Evolutionary conservation across 352 stramenopile species (phyloP).

Genomic region (Pythium rhizo-oryzae): DNA sequence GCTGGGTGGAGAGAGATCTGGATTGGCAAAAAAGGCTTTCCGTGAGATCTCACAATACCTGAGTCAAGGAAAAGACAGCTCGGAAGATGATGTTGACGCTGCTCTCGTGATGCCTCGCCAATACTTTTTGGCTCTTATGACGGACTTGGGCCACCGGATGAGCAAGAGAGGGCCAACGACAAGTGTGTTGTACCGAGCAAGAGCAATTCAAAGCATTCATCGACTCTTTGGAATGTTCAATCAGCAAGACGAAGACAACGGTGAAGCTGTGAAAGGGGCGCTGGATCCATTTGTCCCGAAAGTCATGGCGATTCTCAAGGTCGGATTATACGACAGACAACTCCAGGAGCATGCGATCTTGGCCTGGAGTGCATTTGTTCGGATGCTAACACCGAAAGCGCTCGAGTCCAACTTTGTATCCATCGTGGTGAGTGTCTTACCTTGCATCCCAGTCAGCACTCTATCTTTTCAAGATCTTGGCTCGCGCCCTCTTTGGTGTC

Average conservation of each 20-base stretch:
- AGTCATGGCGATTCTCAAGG: conserved; percentile 89
- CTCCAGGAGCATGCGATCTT: conserved; percentile 66
- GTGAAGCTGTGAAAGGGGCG: conserved; percentile 40
- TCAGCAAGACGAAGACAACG: conserved; percentile 30
- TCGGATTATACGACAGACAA: conserved; percentile 57
- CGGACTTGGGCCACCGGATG: conserved; percentile 71
- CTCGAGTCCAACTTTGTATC: conserved; percentile 85
- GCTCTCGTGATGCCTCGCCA: conserved; percentile 65
- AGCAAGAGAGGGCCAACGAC: conserved; percentile 37
- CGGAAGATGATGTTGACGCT: conserved; percentile 23
- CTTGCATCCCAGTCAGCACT: conserved; percentile 48
- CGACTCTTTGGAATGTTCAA: conserved; percentile 70
- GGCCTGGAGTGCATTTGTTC: conserved; percentile 80
- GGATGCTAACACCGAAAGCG: conserved; percentile 77
- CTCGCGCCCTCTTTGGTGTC: conserved; percentile 14
- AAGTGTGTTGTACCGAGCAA: conserved; percentile 45
- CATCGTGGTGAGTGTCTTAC: conserved; percentile 86
- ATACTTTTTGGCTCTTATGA: conserved; percentile 86
- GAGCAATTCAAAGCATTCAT: conserved; percentile 77
- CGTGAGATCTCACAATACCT: conserved; percentile 41
- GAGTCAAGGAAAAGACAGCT: conserved; percentile 26
- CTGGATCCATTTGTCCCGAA: conserved; percentile 88
- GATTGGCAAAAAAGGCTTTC: conserved; percentile 38
- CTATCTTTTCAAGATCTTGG: background rate
- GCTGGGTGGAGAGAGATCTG: conserved; percentile 35